Evolutionary conservation across 768 basidiomycete species (phyloP), one percentile per base, ranked within the genome.

Genomic region (Royoungia palumana): DNA sequence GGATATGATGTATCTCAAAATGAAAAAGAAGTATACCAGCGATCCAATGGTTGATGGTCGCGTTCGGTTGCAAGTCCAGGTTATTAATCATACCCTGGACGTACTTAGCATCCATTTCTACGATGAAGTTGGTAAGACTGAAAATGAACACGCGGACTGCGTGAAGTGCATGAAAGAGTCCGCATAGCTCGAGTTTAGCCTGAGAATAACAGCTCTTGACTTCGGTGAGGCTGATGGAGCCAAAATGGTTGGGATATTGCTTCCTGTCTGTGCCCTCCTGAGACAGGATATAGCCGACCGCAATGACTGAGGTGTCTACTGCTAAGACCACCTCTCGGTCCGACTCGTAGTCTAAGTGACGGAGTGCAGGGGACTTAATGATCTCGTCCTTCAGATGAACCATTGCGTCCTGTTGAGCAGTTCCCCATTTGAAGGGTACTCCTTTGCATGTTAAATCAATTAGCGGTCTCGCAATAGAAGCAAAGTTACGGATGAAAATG

Each of bases 391-490:
- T 24, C 5, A 24, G 24, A 24, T 24, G 7, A 4, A 4, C 5
- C 24, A 24, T 24, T 4, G 24, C 24, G 7, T 4, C 24, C 7
- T 24, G 24, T 24, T 24, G 24, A 7, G 24, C 5, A 4, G 4
- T 5, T 16, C 30, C 32, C 51, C 53, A 53, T 46, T 39, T 44
- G 34, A 72, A 74, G 0, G 57, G 55, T 0, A 51, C 41, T 3
- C 60, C 49, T 22, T 70, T 72, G 16, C 32, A 32, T 0, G 63
- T 68, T 0, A 72, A 47, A 3, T 61, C 17, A 0, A 66, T 55
- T 0, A 74, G 53, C 0, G 60, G 70, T 3, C 47, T 37, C 0
- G 62, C 53, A 6, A 60, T 51, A n/a, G n/a, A n/a, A n/a, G n/a
- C n/a, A n/a, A n/a, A n/a, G n/a, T n/a, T n/a, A n/a, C n/a, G n/a